These are phyloP conservation scores for Pseudogymnoascus sp. DNA, from an alignment of 2,329 filamentous ascomycete genomes.

Conservation along the genomic window DNA sequence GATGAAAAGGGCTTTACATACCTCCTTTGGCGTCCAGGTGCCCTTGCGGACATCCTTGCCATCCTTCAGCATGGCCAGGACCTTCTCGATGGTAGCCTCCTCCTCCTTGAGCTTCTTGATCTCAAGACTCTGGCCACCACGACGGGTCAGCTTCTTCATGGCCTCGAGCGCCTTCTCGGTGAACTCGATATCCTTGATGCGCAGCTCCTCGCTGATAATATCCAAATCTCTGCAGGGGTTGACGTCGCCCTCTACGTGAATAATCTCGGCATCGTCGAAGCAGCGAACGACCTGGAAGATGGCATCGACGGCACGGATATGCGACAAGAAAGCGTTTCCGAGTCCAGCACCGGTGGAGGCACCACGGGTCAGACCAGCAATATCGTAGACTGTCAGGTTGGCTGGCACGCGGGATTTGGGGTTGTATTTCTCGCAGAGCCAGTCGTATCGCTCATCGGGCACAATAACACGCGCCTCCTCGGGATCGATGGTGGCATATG, in stretches of 20 bases:
- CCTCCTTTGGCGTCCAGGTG: slow-evolving; percentile 88
- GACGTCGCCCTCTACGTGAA: slow-evolving; percentile 98
- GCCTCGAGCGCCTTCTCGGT: slow-evolving; percentile 89
- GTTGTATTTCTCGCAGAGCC: slow-evolving; percentile 92
- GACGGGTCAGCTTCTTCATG: slow-evolving; percentile 86
- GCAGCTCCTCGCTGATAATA: slow-evolving; percentile 94
- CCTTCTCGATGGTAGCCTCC: slow-evolving; percentile 85
- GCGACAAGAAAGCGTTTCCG: slow-evolving; percentile 94
- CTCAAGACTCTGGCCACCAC: slow-evolving; percentile 91
- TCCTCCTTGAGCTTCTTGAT: slow-evolving; percentile 97
- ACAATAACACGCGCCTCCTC: slow-evolving; percentile 97
- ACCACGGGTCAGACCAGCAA: slow-evolving; percentile 89
- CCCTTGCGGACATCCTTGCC: slow-evolving; percentile 93
- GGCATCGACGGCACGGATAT: slow-evolving; percentile 95
- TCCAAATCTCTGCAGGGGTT: slow-evolving; percentile 88
- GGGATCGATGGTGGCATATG: slow-evolving; percentile 97
- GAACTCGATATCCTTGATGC: slow-evolving; percentile 98
- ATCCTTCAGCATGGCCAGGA: slow-evolving; percentile 71
- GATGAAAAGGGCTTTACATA: slow-evolving; percentile 42
- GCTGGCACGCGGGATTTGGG: slow-evolving; percentile 96
- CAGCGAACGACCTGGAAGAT: slow-evolving; percentile 96
- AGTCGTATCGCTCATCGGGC: slow-evolving; percentile 91
- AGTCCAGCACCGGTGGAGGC: slow-evolving; percentile 96
- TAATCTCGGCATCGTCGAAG: slow-evolving; percentile 99
- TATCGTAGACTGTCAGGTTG: slow-evolving; percentile 97